Base-by-base conservation (phyloP, 2,329 filamentous ascomycete genomes). In the Penicillium glabrum region DNA sequence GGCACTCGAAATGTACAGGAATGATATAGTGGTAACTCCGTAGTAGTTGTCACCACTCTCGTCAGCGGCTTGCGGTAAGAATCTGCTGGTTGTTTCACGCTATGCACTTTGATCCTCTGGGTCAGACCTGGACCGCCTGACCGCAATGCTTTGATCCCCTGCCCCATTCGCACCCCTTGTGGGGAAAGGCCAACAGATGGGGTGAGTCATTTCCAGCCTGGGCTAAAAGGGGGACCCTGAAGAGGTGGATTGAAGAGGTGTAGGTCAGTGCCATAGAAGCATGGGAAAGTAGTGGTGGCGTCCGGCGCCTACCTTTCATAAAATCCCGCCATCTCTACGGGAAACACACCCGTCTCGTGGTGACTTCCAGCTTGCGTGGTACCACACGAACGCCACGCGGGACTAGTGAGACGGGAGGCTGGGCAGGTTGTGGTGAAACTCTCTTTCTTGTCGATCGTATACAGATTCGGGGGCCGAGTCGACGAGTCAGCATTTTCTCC, bases 391-490 rank as follows among this genome's bases (percentile, higher is more conserved):
- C 19, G 13, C 45, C 39, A 55, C 13, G 37, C 49, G 49, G 27
- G 27, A 35, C 37, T 43, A 44, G 56, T 33, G 46, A 53, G 41
- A 46, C 52, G 48, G 33, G 29, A 50, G 53, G 53, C 50, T 51
- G 50, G 54, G 41, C 23, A n/a, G 45, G 53, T 43, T 31, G 37
- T 27, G 50, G 37, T 37, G 24, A 45, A 47, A 43, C 41, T 51
- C 29, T 57, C 21, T 37, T 31, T 11, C 19, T 44, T 24, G 57
- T 51, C 45, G 57, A 61, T 61, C 59, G 10, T 55, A 51, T 53
- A 57, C 59, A 46, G 14, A 59, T 59, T n/a, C 41, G 54, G 49
- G 44, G 50, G 27, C 24, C 29, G 27, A 45, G 21, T 37, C 29
- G 21, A 44, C 50, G 21, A 24, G 37, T 39, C 48, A 26, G 11